Evolutionary conservation across 2,329 filamentous ascomycete genomes (phyloP).

Genomic region (Parascedosporium putredinis): DNA sequence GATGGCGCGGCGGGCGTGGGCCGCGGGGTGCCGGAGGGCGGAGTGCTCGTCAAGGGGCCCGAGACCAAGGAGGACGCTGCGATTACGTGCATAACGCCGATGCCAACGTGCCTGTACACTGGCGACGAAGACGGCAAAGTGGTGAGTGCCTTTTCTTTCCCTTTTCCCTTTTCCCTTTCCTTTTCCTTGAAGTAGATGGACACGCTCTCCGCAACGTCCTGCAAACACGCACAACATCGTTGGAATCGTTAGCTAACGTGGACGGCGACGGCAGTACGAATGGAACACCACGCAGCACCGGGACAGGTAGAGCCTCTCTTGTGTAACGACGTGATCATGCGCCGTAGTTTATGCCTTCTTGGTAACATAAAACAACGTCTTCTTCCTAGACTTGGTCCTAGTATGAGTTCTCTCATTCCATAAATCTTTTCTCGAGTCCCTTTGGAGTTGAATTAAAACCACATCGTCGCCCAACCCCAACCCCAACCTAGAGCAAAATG

Average conservation of each 20-base stretch:
- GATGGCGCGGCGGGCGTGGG: conserved; percentile 32
- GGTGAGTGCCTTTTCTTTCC: too few relatives aligned
- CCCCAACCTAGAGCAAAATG: too few relatives aligned
- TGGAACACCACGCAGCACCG: conserved; percentile 46
- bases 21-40: neutral
- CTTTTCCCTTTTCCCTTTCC: conserved; percentile 28
- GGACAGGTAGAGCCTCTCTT: conserved; percentile 1
- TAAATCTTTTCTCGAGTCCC: too few relatives aligned
- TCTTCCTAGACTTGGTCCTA: too few relatives aligned
- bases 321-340: neutral
- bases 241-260: conserved; percentile 12
- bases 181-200: neutral
- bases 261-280: conserved; percentile 39
- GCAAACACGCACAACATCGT: too few relatives aligned
- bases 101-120: conserved; percentile 77
- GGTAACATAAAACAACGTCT: too few relatives aligned
- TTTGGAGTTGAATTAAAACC: too few relatives aligned
- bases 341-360: too few relatives aligned
- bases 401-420: too few relatives aligned
- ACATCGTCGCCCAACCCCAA: too few relatives aligned
- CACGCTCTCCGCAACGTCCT: neutral
- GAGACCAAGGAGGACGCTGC: conserved; percentile 53
- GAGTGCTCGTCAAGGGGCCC: conserved; percentile 15
- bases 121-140: conserved; percentile 90
- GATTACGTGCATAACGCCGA: conserved; percentile 78